phyloP scores from a whole-genome alignment of 2,329 filamentous ascomycete species.

The Aspergillus luchuensis region DNA sequence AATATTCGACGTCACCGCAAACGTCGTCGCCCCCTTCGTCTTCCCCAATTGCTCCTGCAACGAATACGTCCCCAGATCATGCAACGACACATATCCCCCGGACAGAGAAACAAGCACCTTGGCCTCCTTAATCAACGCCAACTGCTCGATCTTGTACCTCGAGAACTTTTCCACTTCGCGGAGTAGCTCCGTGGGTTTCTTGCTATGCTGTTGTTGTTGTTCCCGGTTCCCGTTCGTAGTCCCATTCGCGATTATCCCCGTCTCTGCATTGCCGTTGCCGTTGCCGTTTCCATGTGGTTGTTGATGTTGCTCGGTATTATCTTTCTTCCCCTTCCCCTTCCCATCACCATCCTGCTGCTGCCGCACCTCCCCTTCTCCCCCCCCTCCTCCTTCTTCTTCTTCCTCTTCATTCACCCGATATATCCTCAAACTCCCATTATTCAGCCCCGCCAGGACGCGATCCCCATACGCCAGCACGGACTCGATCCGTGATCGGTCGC shows the following conservation, averaged over 20 bases:
- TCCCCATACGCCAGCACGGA: conserved; percentile 92
- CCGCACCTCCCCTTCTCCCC: conserved; percentile 13
- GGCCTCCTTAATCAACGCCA: conserved; percentile 93
- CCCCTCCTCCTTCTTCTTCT: conserved; percentile 41
- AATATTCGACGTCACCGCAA: conserved; percentile 94
- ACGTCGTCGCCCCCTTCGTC: conserved; percentile 85
- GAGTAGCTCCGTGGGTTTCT: conserved; percentile 72
- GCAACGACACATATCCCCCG: conserved; percentile 83
- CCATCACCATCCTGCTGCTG: background rate
- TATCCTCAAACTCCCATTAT: conserved; percentile 82
- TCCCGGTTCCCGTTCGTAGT: conserved; percentile 5
- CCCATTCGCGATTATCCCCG: background rate
- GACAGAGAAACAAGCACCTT: conserved; percentile 88
- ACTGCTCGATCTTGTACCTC: conserved; percentile 82
- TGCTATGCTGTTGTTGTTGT: conserved; percentile 35
- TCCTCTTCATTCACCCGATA: conserved; percentile 79
- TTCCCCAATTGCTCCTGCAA: conserved; percentile 76
- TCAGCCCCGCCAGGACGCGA: conserved; percentile 86
- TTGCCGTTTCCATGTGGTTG: too few relatives aligned
- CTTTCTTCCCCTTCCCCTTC: background rate
- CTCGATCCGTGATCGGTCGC: conserved; percentile 97
- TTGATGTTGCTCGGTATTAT: background rate
- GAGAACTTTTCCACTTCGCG: conserved; percentile 96
- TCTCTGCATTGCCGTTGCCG: background rate
- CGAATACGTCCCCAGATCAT: conserved; percentile 84